Conservation (phyloP, 352 stramenopile species). For the Globisporangium abappressorium region DNA sequence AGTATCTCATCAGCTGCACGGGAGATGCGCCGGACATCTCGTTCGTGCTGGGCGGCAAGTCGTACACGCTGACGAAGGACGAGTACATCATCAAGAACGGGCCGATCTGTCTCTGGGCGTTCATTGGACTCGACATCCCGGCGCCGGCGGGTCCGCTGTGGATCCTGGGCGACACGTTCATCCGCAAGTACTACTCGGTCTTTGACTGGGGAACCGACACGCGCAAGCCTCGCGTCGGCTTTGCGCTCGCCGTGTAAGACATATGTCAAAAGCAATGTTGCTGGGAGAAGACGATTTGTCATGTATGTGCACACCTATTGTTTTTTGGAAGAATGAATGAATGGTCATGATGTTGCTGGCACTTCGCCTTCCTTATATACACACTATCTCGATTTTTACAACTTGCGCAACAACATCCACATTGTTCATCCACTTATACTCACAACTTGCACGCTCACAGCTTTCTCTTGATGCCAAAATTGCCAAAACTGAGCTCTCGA, state of each 20-base stretch:
- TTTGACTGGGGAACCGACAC: conserved; percentile 79
- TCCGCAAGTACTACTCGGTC: conserved; percentile 91
- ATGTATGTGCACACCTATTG: conserved; percentile 1
- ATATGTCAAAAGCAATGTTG: not conserved
- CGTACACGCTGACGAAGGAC: conserved; percentile 83
- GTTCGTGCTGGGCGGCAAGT: conserved; percentile 85
- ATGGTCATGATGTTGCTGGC: not conserved
- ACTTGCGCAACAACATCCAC: not conserved
- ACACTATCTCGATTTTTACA: conserved; percentile 10
- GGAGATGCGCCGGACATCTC: conserved; percentile 81
- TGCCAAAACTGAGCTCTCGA: conserved; percentile 12
- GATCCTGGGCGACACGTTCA: conserved; percentile 90
- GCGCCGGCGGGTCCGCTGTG: conserved; percentile 4
- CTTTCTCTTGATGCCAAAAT: not conserved
- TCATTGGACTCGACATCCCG: conserved; percentile 15
- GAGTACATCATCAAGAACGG: conserved; percentile 87
- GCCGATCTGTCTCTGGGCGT: conserved; percentile 18
- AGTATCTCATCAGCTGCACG: conserved; percentile 93
- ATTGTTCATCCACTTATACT: not conserved
- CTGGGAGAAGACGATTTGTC: not conserved
- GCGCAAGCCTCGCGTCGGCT: conserved; percentile 67
- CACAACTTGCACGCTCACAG: not conserved
- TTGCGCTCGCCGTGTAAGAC: conserved; percentile 49
- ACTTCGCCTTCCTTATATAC: conserved; percentile 1
- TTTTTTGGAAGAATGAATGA: conserved; percentile 2